Conservation (phyloP, 1,284 basidiomycete genomes). For the Ganoderma resinaceum region DNA sequence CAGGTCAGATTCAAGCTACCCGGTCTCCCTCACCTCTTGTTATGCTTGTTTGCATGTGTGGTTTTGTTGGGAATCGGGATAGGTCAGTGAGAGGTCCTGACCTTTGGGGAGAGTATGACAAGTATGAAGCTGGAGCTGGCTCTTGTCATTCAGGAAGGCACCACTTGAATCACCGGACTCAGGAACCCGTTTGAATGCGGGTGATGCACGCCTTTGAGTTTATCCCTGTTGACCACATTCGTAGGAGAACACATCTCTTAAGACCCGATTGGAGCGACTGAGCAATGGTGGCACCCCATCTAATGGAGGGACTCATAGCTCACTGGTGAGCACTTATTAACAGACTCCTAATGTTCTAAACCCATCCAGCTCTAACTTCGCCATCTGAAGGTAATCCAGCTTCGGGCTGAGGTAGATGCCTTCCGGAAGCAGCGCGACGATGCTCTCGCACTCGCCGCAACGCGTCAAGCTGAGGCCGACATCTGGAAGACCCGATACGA, state of each 20-base stretch:
- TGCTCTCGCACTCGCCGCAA: not conserved
- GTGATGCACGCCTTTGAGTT: not conserved
- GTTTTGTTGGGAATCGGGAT: no score
- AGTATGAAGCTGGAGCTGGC: not conserved
- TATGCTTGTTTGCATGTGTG: no score
- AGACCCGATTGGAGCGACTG: not conserved
- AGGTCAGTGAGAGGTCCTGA: no score
- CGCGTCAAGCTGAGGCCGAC: not conserved
- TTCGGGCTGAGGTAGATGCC: not conserved
- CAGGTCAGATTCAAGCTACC: constrained; percentile 13
- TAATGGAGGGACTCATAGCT: not conserved
- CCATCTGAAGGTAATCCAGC: not conserved
- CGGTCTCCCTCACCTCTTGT: not conserved
- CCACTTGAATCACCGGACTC: not conserved
- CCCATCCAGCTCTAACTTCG: not conserved
- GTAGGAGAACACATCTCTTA: constrained; percentile 9
- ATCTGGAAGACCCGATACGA: constrained; percentile 18
- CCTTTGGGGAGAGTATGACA: not conserved
- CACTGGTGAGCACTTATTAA: not conserved
- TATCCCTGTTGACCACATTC: not conserved
- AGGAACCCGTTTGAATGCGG: not conserved
- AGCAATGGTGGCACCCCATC: not conserved
- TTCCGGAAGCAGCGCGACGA: constrained; percentile 7
- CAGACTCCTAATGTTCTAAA: not conserved
- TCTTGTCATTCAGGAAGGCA: not conserved